Conservation (phyloP, 345 rosid species). For the Toxicodendron radicans region DNA sequence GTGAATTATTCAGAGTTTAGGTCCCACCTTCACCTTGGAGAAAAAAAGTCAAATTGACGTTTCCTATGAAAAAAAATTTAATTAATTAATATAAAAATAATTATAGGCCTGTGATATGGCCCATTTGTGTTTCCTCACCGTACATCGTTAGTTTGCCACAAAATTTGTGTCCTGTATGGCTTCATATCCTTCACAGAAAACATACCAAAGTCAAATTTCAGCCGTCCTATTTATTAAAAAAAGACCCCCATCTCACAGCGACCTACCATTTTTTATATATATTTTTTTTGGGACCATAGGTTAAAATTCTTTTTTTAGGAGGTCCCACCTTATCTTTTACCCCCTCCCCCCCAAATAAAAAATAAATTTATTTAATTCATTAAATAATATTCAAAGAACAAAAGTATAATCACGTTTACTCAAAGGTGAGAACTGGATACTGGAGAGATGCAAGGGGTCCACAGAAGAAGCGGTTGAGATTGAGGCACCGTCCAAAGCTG, state of each 20-base stretch:
- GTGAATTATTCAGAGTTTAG: too few species aligned
- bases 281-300: neutral
- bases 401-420: too few species aligned
- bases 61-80: too few species aligned
- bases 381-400: too few species aligned
- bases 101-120: neutral
- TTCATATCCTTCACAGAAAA: too few species aligned
- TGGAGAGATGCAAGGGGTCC: neutral
- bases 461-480: conserved; percentile 17
- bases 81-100: too few species aligned
- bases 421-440: too few species aligned
- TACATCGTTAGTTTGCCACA: neutral
- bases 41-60: too few species aligned
- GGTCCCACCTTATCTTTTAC: conserved; percentile 19
- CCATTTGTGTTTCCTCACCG: neutral
- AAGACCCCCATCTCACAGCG: neutral
- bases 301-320: neutral
- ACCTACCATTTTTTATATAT: neutral
- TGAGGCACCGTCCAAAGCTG: conserved; percentile 20
- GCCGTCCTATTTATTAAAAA: conserved; percentile 4
- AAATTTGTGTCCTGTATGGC: neutral
- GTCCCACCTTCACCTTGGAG: too few species aligned
- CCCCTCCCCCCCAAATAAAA: too few species aligned
- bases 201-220: neutral
- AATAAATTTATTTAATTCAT: too few species aligned